Percentiles rank a stretch among this genome's conserved stretches.
Conservation (phyloP, 768 basidiomycete genomes). For the Pulveroboletus sp. region DNA sequence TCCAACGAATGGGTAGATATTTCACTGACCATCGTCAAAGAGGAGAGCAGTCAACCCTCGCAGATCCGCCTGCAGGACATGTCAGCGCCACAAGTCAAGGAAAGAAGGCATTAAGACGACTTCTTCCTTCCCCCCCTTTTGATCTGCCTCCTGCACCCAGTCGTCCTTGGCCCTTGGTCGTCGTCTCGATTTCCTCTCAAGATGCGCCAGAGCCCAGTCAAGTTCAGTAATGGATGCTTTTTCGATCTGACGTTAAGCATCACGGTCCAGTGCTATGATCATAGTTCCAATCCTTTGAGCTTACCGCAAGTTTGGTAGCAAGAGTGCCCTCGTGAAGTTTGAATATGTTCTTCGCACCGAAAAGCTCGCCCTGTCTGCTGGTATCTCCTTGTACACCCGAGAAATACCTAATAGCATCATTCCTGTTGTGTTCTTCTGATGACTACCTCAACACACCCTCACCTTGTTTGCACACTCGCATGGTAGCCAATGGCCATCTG, state of each 20-base stretch:
- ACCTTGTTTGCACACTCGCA: constrained; percentile 80
- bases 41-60: constrained; percentile 61
- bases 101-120: neutral
- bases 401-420: constrained; percentile 52
- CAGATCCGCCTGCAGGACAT: constrained; percentile 41
- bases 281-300: constrained; percentile 12
- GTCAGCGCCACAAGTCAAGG: neutral
- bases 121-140: constrained; percentile 40
- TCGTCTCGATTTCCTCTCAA: constrained; percentile 42
- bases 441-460: constrained; percentile 1
- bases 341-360: constrained; percentile 84
- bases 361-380: constrained; percentile 72
- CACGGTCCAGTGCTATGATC: neutral
- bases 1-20: neutral
- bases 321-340: constrained; percentile 63
- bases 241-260: constrained; percentile 56
- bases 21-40: constrained; percentile 58
- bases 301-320: constrained; percentile 70
- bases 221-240: constrained; percentile 66
- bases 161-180: constrained; percentile 29
- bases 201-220: constrained; percentile 75
- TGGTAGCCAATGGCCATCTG: constrained; percentile 90
- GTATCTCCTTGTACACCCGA: constrained; percentile 79
- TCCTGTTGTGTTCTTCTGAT: neutral
- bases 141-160: constrained; percentile 43